These are phyloP conservation scores for Pseudogymnoascus pannorum DNA, from an alignment of 2,329 filamentous ascomycete genomes.

Conservation along the genomic window DNA sequence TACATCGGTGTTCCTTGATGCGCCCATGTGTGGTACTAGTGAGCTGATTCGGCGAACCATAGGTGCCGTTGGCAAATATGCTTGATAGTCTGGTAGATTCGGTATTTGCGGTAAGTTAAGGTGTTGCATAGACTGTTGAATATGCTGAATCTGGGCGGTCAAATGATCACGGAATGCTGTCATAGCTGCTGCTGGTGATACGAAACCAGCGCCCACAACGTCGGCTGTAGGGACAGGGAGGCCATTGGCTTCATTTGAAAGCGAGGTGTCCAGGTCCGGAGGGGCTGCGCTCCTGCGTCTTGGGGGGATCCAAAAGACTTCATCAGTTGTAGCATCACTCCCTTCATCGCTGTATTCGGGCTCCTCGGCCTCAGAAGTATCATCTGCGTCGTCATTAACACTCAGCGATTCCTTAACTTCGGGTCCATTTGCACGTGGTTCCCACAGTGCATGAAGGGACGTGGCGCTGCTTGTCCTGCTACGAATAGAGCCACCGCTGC, in stretches of 20 bases:
- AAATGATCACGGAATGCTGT: conserved; percentile 68
- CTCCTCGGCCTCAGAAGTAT: conserved; percentile 35
- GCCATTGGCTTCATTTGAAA: conserved; percentile 1
- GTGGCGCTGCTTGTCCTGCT: conserved; percentile 60
- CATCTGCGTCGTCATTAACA: conserved; percentile 36
- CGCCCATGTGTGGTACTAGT: conserved; percentile 59
- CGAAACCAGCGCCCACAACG: conserved; percentile 21
- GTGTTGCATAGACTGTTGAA: conserved; percentile 65
- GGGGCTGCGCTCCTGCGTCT: conserved; percentile 24
- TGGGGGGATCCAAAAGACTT: conserved; percentile 29
- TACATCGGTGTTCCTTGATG: conserved; percentile 33
- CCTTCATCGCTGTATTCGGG: conserved; percentile 24
- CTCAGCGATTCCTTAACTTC: conserved; percentile 28
- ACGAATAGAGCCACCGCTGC: conserved; percentile 52
- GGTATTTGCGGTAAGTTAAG: conserved; percentile 55
- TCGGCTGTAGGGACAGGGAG: conserved; percentile 21
- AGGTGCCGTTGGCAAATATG: conserved; percentile 49
- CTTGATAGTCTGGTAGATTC: conserved; percentile 63
- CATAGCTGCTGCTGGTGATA: conserved; percentile 55
- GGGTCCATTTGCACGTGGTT: conserved; percentile 42
- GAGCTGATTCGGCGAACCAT: conserved; percentile 68
- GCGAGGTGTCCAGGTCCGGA: not conserved
- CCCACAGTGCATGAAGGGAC: conserved; percentile 62
- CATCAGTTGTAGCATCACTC: conserved; percentile 21
- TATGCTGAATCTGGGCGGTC: conserved; percentile 64